Evolutionary conservation across 140 eudicot species (phyloP), one percentile per base, ranked within the genome.

Genomic region (Senecio squalidus): DNA sequence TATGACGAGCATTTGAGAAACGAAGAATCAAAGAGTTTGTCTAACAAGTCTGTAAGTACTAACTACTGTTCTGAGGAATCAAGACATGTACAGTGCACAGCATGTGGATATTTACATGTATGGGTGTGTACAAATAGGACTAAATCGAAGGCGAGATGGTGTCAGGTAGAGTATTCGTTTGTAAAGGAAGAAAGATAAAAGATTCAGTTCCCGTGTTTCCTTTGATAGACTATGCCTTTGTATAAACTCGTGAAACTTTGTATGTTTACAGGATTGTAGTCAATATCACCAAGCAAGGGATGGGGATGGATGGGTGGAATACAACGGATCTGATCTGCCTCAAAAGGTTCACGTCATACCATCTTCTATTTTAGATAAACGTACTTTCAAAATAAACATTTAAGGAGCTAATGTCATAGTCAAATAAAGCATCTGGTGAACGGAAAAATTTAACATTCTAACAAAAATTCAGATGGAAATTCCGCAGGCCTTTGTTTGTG

Each of bases 271-370:
- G 99, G 99, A 93, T 78, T 93, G 99, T 34, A 77, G 90, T 68
- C 96, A 87, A 60, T 93, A 88, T 78, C 99, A 93, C 69, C 99
- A 93, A 80, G 99, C 99, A 16, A 88, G 60, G 66, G 99, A 93
- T 66, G 99, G 99, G 11, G 96, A 93, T 58, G 99, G 96, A 33
- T 93, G 99, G 99, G 95, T 93, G 1, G 99, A 93, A 67, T 88
- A 84, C 69, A 93, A 78, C 58, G 99, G 96, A 33, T 88, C 78
- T 31, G 80, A 80, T 82, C 81, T 71, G 22, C 87, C 95, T 51
- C 96, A 82, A 72, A 93, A 93, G 94, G 99, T 87, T 64, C n/a
- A n/a, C n/a, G n/a, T n/a, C n/a, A n/a, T 72, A 45, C n/a, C 43
- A 11, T 7, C 25, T 45, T 11, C 26, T 51, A 5, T 2, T 30